Conservation (phyloP, 441 rosid genomes). For the Heliophila coronopifolia region DNA sequence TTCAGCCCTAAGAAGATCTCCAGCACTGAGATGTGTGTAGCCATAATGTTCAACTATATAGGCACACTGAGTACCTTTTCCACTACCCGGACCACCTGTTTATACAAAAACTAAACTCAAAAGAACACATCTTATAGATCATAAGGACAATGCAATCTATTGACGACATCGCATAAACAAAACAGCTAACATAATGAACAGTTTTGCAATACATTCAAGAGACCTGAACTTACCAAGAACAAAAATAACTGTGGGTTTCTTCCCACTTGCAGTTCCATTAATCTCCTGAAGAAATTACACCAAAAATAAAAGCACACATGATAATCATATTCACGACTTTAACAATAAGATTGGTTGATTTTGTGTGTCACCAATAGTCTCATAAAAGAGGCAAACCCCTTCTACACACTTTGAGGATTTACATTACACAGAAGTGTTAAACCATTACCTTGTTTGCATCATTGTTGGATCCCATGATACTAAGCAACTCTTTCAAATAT, state of each 20-base stretch:
- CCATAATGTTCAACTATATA: conserved; percentile 43
- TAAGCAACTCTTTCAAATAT: conserved; percentile 9
- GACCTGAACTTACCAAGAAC: conserved; percentile 56
- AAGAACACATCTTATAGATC: conserved; percentile 5
- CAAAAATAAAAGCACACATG: neutral
- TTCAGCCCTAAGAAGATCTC: conserved; percentile 58
- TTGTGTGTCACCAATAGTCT: neutral
- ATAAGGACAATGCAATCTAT: neutral
- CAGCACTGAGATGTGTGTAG: conserved; percentile 51
- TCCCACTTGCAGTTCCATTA: conserved; percentile 42
- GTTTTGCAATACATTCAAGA: neutral
- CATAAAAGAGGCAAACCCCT: neutral
- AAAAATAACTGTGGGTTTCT: conserved; percentile 74
- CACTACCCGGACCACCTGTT: conserved; percentile 61
- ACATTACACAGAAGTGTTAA: no score
- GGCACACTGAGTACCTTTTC: conserved; percentile 59
- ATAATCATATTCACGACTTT: neutral
- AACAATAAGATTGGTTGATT: neutral
- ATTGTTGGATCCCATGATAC: conserved; percentile 31
- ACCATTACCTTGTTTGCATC: conserved; percentile 28
- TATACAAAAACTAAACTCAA: neutral
- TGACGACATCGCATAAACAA: neutral
- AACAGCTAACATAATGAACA: neutral
- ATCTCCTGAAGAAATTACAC: conserved; percentile 36
- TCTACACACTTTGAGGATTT: neutral